Base-by-base conservation (phyloP, 2,329 filamentous ascomycete species). In the Ophiosphaerella herpotricha region DNA sequence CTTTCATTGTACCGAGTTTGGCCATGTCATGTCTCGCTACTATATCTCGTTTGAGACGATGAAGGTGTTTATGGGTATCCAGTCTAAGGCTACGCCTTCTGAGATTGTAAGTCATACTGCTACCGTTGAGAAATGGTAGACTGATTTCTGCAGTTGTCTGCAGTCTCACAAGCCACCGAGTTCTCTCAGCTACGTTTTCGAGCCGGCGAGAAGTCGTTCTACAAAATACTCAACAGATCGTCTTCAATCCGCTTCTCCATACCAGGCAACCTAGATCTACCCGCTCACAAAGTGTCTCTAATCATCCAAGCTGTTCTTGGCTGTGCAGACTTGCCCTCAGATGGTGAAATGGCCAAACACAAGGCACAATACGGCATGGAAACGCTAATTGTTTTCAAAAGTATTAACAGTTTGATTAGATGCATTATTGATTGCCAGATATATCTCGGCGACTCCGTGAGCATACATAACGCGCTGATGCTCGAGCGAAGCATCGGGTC, bases 1-100 rank as follows among this genome's bases (percentile, higher is more conserved):
- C 4, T 79, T 93, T 40, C 77, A 74, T 23, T 85, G 83, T 38
- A 93, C 89, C 0, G 84, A 86, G 41, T 90, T 88, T 63, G 90
- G 90, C 1, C 80, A 87, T 48, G 87, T 87, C 4, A 95, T 96
- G 90, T 88, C 90, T 37, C 83, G 85, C 40, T 95, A 93, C 68
- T 93, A 90, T 75, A 77, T 94, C 3, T 84, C 84, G 18, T 92
- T 92, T 60, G 81, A 87, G 33, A 94, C 90, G 0, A 95, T 94
- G 89, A 87, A 85, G 60, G 70, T 78, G 1, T 78, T 95, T 12
- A 74, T 93, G 37, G 76, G 77, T 0, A 77, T 94, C 44, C 81
- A 82, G n/a, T 71, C 75, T 1, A 82, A 80, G 35, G 80, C 86
- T 0, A 83, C 80, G 7, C 77, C 86, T 6, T 85, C 85, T 26